Evolutionary conservation across 2,329 filamentous ascomycete species (phyloP), one percentile per base, ranked within the genome.

Genomic region (Aspergillus pseudoglaucus): DNA sequence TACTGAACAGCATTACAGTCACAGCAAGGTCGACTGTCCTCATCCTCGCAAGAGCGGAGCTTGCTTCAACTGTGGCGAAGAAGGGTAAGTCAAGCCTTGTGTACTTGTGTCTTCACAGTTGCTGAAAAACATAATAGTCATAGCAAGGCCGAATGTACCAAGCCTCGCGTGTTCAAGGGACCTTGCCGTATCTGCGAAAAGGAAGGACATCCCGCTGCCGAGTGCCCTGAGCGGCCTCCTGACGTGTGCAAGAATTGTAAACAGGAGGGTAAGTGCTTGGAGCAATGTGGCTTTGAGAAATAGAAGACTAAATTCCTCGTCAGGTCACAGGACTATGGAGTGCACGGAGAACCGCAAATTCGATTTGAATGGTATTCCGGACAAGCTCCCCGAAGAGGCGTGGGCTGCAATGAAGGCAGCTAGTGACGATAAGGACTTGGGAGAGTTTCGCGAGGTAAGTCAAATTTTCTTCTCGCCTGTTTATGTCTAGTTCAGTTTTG

Each of bases 331-430:
- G 35, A 66, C 72, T 0, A 58, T 65, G 4, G 69, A 74, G 3
- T 77, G 74, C 61, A 73, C 62, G 23, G 65, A 68, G 9, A 70
- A 72, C 30, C 72, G 73, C 45, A 65, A 67, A 32, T 66, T 77
- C 38, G 70, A 76, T 46, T 51, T 65, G 25, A 63, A 66, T 41
- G 59, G 67, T 17, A 56, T 80, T 32, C 66, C 74, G 1, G 75
- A 78, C 53, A 68, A 74, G 59, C 58, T 65, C 17, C 67, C 74
- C 4, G 69, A 71, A 18, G 72, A 75, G 44, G 77, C 77, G 2
- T 81, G 78, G 78, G 61, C 54, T 2, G 57, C 66, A 32, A 60
- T 82, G 47, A 70, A 75, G 53, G 63, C 71, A 38, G 75, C 78
- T 3, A 75, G 74, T 41, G 62, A 71, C 6, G 69, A 68, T 8